These are phyloP conservation scores for Trichoderma asperelloides DNA, from an alignment of 495 filamentous ascomycete genomes.

Conservation along the genomic window DNA sequence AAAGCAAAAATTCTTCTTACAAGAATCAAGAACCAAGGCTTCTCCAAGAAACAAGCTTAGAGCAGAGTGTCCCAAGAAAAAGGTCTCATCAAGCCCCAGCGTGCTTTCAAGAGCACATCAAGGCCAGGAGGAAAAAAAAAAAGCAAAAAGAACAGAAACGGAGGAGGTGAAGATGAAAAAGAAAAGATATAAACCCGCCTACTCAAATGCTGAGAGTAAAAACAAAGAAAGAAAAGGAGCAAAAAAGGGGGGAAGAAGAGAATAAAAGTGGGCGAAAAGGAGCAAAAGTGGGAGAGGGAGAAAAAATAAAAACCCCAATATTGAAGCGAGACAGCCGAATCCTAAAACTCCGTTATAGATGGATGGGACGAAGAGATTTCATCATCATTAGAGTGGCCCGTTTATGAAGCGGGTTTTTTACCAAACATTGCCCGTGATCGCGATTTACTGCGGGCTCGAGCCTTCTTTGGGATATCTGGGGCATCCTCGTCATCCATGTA, in stretches of 20 bases:
- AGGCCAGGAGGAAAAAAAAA: neutral
- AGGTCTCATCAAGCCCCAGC: neutral
- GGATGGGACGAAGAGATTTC: neutral
- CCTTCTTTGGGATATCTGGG: constrained; percentile 17
- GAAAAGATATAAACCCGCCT: neutral
- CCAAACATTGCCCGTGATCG: constrained; percentile 37
- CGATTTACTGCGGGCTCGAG: constrained; percentile 34
- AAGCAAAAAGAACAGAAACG: neutral
- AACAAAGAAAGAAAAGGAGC: neutral
- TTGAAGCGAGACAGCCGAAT: neutral
- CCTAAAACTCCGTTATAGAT: constrained; percentile 6
- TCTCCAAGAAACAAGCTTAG: neutral
- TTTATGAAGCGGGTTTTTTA: constrained; percentile 9
- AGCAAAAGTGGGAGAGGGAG: neutral
- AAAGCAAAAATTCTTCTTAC: neutral
- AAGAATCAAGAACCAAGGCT: neutral
- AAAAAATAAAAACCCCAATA: neutral
- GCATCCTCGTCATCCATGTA: constrained; percentile 56
- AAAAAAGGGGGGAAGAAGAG: neutral
- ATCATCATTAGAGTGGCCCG: neutral
- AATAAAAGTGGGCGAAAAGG: neutral
- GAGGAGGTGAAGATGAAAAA: neutral
- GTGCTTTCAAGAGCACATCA: neutral
- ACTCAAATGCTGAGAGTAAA: neutral
- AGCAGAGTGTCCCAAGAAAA: neutral